Percentiles rank a stretch among this genome's conserved stretches.
phyloP scores from a whole-genome alignment of 495 filamentous ascomycete species.

The Glarea lozoyensis region DNA sequence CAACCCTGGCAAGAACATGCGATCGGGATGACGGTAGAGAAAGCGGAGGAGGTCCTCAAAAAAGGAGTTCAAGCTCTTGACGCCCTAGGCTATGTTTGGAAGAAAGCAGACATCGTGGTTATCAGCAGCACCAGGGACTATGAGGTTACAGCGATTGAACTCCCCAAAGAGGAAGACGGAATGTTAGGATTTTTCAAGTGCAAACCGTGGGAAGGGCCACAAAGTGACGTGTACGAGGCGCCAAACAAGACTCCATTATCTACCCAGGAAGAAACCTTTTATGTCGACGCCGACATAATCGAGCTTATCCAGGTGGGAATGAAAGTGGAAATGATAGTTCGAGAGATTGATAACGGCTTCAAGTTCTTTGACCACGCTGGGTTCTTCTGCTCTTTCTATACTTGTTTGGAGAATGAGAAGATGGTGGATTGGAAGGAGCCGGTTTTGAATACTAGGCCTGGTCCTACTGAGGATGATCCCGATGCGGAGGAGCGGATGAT shows the following conservation, averaged over 20 bases:
- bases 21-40: constrained; percentile 32
- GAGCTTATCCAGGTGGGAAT: constrained; percentile 57
- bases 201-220: constrained; percentile 23
- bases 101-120: background rate
- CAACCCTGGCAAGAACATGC: constrained; percentile 15
- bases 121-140: constrained; percentile 2
- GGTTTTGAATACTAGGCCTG: constrained; percentile 14
- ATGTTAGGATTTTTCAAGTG: constrained; percentile 30
- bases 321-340: constrained; percentile 61
- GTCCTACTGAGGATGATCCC: constrained; percentile 18
- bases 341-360: constrained; percentile 52
- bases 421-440: constrained; percentile 35
- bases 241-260: too few species aligned
- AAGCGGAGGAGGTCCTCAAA: constrained; percentile 25
- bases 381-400: constrained; percentile 56
- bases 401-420: constrained; percentile 60
- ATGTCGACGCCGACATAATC: constrained; percentile 59
- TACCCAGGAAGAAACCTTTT: constrained; percentile 40
- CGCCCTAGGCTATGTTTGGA: too few species aligned
- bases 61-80: constrained; percentile 13
- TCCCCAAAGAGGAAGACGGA: constrained; percentile 8
- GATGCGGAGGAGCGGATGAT: constrained; percentile 15
- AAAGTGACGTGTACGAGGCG: constrained; percentile 10
- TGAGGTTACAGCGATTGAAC: constrained; percentile 16
- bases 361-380: constrained; percentile 51